Base-by-base conservation (phyloP, 2,329 filamentous ascomycete species). In the Cercospora sesami region DNA sequence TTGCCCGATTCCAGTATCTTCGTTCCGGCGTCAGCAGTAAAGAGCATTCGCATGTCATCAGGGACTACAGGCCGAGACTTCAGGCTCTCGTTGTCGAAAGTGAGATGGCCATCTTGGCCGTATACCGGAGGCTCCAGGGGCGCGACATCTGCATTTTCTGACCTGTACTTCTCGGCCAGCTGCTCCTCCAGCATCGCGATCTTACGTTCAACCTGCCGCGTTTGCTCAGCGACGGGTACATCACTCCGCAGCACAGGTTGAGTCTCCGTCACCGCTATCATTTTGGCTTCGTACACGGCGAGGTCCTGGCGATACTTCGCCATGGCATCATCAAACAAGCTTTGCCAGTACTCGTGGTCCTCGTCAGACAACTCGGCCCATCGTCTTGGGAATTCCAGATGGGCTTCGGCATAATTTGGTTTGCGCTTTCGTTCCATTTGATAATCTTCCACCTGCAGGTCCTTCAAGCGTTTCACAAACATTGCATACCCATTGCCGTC, bases 1-100 rank as follows among this genome's bases (percentile, higher is more conserved):
- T 85, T 85, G 65, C 83, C 83, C 72, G 79, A 80, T 64, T 83
- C 81, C 48, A 85, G 78, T 65, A 84, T 83, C 71, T 81, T 80
- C 45, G 80, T 79, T 53, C 83, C 83, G 65, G 83, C 81, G 55
- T 80, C 80, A 42, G 82, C 82, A 70, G 81, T 81, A 69, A 83
- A 83, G 45, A 80, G 80, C 76, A 84, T 82, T 74, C 82, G 81
- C 75, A 82, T 83, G 75, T 84, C 82, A 68, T 81, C 81, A 65
- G 68, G 74, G 14, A 73, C 70, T 3, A 73, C 70, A 5, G 67
- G 67, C 28, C 70, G 68, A 53, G 70, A 70, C 23, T 72, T 68
- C 26, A 72, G 60, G 26, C 65, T 69, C 55, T 69, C 60, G 48
- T 66, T 73, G 57, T 73, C 71, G 33, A 73, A 72, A 5, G 71